Evolutionary conservation across 2,329 filamentous ascomycete species (phyloP).

Genomic region (Fusarium buxicola): DNA sequence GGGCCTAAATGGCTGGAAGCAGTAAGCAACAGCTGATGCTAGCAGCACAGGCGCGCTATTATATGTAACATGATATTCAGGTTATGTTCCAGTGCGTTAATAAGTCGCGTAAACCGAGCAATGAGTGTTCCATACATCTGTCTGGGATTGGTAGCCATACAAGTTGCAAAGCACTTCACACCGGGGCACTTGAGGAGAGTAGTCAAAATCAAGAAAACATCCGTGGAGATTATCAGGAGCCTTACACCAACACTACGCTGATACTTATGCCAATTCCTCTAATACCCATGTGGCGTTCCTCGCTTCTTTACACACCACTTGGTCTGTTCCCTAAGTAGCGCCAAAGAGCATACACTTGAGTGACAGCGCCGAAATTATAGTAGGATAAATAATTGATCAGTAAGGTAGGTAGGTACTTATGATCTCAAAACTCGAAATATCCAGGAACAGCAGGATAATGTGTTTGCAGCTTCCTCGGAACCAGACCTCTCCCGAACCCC

Average conservation of each 20-base stretch:
- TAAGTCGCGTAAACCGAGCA: conserved; percentile 9
- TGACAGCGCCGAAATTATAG: neutral
- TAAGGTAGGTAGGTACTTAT: too few relatives aligned
- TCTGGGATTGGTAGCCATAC: conserved; percentile 23
- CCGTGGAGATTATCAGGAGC: too few relatives aligned
- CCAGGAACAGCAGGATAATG: conserved; percentile 6
- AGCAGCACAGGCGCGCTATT: conserved; percentile 24
- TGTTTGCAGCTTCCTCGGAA: neutral
- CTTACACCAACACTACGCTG: too few relatives aligned
- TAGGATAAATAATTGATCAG: neutral
- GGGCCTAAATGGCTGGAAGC: conserved; percentile 27
- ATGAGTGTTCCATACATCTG: conserved; percentile 25
- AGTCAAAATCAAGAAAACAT: too few relatives aligned
- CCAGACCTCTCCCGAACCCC: neutral
- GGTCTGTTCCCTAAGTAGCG: neutral
- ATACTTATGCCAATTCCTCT: too few relatives aligned
- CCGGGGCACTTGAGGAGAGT: too few relatives aligned
- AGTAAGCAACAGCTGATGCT: conserved; percentile 39
- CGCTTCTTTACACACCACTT: too few relatives aligned
- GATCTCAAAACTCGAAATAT: conserved; percentile 6
- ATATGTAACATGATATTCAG: conserved; percentile 15
- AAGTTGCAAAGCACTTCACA: too few relatives aligned
- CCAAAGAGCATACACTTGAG: neutral
- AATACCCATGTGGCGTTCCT: too few relatives aligned
- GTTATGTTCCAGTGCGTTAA: conserved; percentile 24